A percentile compares a stretch with the other conserved stretches of the same genome.
Evolutionary conservation across 2,329 filamentous ascomycete species (phyloP).

Genomic region (Harringtonia aguacate): DNA sequence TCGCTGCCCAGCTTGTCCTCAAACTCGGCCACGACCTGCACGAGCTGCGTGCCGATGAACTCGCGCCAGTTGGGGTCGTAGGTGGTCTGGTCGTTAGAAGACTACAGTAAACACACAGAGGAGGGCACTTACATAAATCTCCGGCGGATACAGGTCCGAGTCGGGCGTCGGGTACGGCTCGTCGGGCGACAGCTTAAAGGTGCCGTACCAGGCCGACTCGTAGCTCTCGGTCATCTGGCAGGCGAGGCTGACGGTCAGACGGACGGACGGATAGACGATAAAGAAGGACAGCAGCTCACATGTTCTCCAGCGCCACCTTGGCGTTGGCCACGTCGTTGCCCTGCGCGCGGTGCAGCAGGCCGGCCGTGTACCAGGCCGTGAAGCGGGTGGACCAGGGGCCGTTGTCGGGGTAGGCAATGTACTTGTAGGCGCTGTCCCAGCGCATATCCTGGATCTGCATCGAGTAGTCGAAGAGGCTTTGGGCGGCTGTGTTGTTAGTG

Average conservation of each 20-base stretch:
- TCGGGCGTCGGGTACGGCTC: constrained; percentile 24
- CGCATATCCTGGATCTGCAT: constrained; percentile 27
- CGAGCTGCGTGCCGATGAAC: constrained; percentile 16
- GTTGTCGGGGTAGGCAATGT: constrained; percentile 28
- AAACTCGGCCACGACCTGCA: constrained; percentile 25
- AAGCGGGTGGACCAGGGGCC: constrained; percentile 31
- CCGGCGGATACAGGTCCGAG: constrained; percentile 20
- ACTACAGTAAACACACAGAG: neutral
- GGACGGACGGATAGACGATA: too few relatives aligned
- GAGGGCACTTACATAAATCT: constrained; percentile 19
- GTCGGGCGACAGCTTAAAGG: constrained; percentile 28
- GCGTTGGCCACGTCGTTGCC: constrained; percentile 24
- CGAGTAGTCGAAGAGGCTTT: constrained; percentile 26
- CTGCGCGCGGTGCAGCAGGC: constrained; percentile 23
- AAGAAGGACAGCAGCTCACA: constrained; percentile 17
- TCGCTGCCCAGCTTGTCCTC: constrained; percentile 18
- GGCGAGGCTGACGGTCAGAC: neutral
- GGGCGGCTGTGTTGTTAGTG: constrained; percentile 18
- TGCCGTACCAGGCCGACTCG: constrained; percentile 29
- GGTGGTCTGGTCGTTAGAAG: neutral
- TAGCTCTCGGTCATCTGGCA: constrained; percentile 18
- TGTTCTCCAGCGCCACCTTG: constrained; percentile 22
- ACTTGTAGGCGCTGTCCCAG: constrained; percentile 30
- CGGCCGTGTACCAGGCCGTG: constrained; percentile 29
- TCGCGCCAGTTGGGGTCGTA: neutral